A percentile compares a stretch with the other conserved stretches of the same genome.
Evolutionary conservation across 1,139 yeast species (phyloP).

Genomic region (Nakaseomyces sp.): DNA sequence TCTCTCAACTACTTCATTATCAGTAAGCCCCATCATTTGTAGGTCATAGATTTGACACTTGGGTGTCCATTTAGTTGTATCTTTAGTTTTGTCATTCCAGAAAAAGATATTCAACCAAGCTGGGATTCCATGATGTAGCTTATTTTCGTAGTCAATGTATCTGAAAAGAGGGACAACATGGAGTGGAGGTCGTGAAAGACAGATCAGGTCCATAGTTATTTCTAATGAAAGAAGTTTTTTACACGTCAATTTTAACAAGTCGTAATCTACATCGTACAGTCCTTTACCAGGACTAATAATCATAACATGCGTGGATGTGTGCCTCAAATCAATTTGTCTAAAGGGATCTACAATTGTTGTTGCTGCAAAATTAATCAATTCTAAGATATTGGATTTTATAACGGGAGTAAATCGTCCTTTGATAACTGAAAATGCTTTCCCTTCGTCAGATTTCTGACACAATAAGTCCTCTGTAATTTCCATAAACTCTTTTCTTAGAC

Average conservation of each 20-base stretch:
- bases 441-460: slow-evolving; percentile 36
- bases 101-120: slow-evolving; percentile 92
- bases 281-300: slow-evolving; percentile 91
- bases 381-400: slow-evolving; percentile 79
- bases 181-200: slow-evolving; percentile 83
- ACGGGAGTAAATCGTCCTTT: slow-evolving; percentile 69
- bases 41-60: slow-evolving; percentile 87
- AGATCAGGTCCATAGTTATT: slow-evolving; percentile 77
- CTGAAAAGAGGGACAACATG: slow-evolving; percentile 87
- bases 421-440: slow-evolving; percentile 30
- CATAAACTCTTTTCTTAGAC: slow-evolving; percentile 74
- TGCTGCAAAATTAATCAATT: slow-evolving; percentile 78
- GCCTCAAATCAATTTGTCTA: slow-evolving; percentile 75
- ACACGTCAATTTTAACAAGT: slow-evolving; percentile 65
- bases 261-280: slow-evolving; percentile 81
- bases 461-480: slow-evolving; percentile 70
- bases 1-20: slow-evolving; percentile 50
- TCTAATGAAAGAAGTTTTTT: slow-evolving; percentile 69
- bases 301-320: slow-evolving; percentile 78
- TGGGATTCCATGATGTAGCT: slow-evolving; percentile 72
- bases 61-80: slow-evolving; percentile 65
- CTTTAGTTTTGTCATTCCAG: slow-evolving; percentile 53
- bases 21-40: slow-evolving; percentile 98
- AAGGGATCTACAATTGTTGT: slow-evolving; percentile 74
- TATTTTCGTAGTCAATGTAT: slow-evolving; percentile 47